Evolutionary conservation across 1,284 basidiomycete genomes (phyloP).

Genomic region (Fereydounia khargensis): DNA sequence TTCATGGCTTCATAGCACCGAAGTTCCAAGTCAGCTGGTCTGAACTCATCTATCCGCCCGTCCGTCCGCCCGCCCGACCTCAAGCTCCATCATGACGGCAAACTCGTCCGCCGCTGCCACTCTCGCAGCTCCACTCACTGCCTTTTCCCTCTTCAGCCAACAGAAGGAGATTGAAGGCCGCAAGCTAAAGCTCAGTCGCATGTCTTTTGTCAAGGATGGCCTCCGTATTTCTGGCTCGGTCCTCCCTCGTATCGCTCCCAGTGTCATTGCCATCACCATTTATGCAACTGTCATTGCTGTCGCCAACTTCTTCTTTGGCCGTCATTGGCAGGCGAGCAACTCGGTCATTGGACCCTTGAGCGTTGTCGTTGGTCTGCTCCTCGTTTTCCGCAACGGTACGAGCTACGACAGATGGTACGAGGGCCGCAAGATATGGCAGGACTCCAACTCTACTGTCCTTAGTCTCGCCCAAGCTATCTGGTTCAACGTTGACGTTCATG

Average conservation of each 20-base stretch:
- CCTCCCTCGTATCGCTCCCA: slow-evolving; percentile 63
- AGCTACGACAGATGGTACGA: slow-evolving; percentile 70
- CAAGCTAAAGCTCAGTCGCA: slow-evolving; percentile 65
- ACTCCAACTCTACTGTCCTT: slow-evolving; percentile 61
- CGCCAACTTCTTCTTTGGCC: slow-evolving; percentile 65
- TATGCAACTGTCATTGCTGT: slow-evolving; percentile 66
- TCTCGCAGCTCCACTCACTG: too few species aligned
- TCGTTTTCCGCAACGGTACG: slow-evolving; percentile 56
- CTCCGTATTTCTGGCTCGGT: slow-evolving; percentile 66
- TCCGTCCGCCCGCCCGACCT: too few species aligned
- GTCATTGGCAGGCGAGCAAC: slow-evolving; percentile 66
- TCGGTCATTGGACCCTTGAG: slow-evolving; percentile 78
- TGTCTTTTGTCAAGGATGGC: slow-evolving; percentile 85
- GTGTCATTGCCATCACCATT: slow-evolving; percentile 76
- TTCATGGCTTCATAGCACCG: too few species aligned
- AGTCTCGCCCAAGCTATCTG: slow-evolving; percentile 71
- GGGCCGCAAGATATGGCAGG: slow-evolving; percentile 74
- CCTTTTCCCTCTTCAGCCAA: slow-evolving; percentile 11
- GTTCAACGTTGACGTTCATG: slow-evolving; percentile 66
- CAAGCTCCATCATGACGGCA: too few species aligned
- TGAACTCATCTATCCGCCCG: too few species aligned
- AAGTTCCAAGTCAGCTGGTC: too few species aligned
- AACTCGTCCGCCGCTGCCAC: too few species aligned
- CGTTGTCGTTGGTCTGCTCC: slow-evolving; percentile 71
- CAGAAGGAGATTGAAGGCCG: slow-evolving; percentile 19